A percentile compares a stretch with the other conserved stretches of the same genome.
Conservation (phyloP, 2,329 filamentous ascomycete genomes). For the Byssoonygena ceratinophila region DNA sequence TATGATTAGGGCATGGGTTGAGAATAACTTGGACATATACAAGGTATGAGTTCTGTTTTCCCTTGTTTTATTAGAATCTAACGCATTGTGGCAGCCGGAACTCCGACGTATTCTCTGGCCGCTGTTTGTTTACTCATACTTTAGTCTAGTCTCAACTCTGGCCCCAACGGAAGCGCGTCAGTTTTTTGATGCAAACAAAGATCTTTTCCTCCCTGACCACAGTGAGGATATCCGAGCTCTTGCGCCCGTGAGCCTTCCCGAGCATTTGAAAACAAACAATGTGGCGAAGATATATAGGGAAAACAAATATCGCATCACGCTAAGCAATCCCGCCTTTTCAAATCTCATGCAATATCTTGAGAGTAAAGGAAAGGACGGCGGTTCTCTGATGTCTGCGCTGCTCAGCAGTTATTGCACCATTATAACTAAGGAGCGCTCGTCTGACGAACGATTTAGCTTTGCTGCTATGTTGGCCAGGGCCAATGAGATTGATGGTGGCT, state of each 20-base stretch:
- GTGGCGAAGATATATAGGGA: conserved; percentile 71
- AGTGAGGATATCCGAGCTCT: conserved; percentile 68
- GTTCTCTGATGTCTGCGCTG: conserved; percentile 64
- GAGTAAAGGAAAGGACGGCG: conserved; percentile 70
- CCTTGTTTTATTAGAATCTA: conserved; percentile 3
- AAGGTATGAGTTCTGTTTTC: conserved; percentile 48
- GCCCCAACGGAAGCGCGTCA: conserved; percentile 61
- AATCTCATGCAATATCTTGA: conserved; percentile 83
- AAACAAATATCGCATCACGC: conserved; percentile 78
- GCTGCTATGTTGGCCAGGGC: conserved; percentile 49
- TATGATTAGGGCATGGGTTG: conserved; percentile 69
- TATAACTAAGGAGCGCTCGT: conserved; percentile 48
- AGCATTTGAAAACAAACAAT: conserved; percentile 66
- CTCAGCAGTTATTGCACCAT: conserved; percentile 53
- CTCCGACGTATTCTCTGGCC: conserved; percentile 83
- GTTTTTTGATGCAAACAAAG: conserved; percentile 60
- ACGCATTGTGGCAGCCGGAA: conserved; percentile 53
- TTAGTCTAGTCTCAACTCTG: conserved; percentile 64
- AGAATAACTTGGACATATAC: conserved; percentile 87
- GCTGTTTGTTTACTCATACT: conserved; percentile 82
- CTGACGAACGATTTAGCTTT: conserved; percentile 49
- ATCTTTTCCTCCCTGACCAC: conserved; percentile 65
- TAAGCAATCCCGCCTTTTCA: conserved; percentile 76
- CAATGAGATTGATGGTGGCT: conserved; percentile 42
- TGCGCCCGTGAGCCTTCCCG: conserved; percentile 60